A percentile compares a stretch with the other conserved stretches of the same genome.
phyloP scores from a whole-genome alignment of 768 basidiomycete species.

The Cystobasidiopsis lactophilus region DNA sequence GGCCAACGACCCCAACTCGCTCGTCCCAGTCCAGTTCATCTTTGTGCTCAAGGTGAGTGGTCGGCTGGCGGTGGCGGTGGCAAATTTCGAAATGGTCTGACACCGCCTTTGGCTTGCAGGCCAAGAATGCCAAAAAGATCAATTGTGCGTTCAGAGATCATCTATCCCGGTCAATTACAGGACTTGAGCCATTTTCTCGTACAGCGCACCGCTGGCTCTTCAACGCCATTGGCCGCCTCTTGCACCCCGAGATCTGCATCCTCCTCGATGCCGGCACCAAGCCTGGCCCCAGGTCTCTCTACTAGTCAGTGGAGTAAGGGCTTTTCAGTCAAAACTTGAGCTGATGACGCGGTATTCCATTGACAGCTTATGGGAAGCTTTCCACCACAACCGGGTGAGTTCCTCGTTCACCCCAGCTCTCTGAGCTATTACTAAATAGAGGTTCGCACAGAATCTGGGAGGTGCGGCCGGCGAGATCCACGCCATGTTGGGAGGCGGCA shows the following conservation, averaged over 20 bases:
- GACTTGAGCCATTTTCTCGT: too few relatives aligned
- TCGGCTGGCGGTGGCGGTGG: too few relatives aligned
- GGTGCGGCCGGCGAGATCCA: slow-evolving; percentile 27
- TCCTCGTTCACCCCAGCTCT: not conserved
- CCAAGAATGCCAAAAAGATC: slow-evolving; percentile 76
- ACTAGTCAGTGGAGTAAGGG: slow-evolving; percentile 76
- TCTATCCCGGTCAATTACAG: not conserved
- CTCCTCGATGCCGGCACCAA: slow-evolving; percentile 90
- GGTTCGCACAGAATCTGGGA: slow-evolving; percentile 11
- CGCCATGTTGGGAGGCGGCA: slow-evolving; percentile 85
- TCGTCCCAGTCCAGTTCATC: slow-evolving; percentile 38
- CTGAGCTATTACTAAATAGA: not conserved
- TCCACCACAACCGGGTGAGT: slow-evolving; percentile 23
- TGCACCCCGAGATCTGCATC: slow-evolving; percentile 70
- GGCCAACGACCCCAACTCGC: slow-evolving; percentile 67
- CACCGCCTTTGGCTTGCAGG: not conserved
- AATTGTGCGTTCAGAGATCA: slow-evolving; percentile 28
- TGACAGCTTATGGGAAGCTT: slow-evolving; percentile 81
- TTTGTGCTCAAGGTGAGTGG: slow-evolving; percentile 25
- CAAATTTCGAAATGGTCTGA: too few relatives aligned
- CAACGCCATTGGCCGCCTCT: slow-evolving; percentile 44
- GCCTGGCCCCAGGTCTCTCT: slow-evolving; percentile 85
- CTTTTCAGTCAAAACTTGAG: slow-evolving; percentile 44
- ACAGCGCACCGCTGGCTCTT: slow-evolving; percentile 83
- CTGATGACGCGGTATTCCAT: slow-evolving; percentile 71